A percentile compares a stretch with the other conserved stretches of the same genome.
phyloP scores from a whole-genome alignment of 2,329 filamentous ascomycete species.

The Metarhizium brunneum region DNA sequence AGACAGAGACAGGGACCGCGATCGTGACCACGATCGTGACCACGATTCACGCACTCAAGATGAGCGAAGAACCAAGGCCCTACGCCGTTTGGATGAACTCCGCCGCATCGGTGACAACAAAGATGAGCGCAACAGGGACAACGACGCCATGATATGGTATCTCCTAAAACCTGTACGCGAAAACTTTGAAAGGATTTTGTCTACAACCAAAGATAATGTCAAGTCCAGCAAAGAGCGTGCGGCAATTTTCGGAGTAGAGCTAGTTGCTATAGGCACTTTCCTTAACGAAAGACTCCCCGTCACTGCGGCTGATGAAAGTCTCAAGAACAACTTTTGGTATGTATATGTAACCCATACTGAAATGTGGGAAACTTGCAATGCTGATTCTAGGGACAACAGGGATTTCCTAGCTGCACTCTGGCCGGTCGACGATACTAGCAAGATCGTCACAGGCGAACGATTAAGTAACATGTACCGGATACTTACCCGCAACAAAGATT shows the following conservation, averaged over 20 bases:
- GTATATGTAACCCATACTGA: conserved; percentile 10
- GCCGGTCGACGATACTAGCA: conserved; percentile 36
- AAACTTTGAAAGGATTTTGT: conserved; percentile 49
- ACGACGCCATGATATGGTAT: conserved; percentile 38
- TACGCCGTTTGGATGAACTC: conserved; percentile 32
- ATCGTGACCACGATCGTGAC: conserved; percentile 10
- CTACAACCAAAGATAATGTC: conserved; percentile 52
- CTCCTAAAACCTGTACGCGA: conserved; percentile 49
- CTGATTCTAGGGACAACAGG: conserved; percentile 17
- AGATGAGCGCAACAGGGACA: conserved; percentile 35
- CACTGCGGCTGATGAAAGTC: conserved; percentile 28
- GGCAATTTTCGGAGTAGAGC: conserved; percentile 49
- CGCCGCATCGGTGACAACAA: conserved; percentile 39
- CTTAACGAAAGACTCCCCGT: conserved; percentile 39
- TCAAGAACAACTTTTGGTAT: conserved; percentile 44
- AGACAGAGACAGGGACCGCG: conserved; percentile 11
- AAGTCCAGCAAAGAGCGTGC: conserved; percentile 54
- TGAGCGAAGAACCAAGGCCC: conserved; percentile 31
- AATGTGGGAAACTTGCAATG: conserved; percentile 11
- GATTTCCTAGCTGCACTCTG: conserved; percentile 36
- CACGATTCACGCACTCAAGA: conserved; percentile 23
- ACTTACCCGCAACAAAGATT: conserved; percentile 24
- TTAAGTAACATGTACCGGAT: conserved; percentile 36
- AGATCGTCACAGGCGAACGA: conserved; percentile 33
- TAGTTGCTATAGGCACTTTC: conserved; percentile 54